Evolutionary conservation across 2,329 filamentous ascomycete genomes (phyloP).

Genomic region (Stachybotrys chartarum): DNA sequence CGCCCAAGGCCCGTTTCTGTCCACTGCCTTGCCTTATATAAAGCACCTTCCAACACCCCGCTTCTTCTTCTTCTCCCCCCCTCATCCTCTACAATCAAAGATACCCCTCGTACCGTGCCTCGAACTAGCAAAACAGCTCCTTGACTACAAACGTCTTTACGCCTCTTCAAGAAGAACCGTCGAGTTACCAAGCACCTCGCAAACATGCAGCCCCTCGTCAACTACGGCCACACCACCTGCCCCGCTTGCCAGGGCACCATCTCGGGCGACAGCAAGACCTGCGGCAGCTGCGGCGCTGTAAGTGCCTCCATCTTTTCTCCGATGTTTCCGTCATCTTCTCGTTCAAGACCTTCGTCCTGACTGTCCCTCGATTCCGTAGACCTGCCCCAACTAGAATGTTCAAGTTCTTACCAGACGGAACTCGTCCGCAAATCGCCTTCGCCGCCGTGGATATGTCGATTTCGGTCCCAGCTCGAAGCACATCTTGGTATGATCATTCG

Average conservation of each 20-base stretch:
- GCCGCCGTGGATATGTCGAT: not conserved
- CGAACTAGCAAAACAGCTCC: too few relatives aligned
- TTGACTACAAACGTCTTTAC: too few relatives aligned
- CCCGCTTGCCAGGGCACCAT: slow-evolving; percentile 49
- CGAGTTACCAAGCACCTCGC: too few relatives aligned
- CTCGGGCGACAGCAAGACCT: slow-evolving; percentile 41
- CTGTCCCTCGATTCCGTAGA: slow-evolving; percentile 10
- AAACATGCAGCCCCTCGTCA: slow-evolving; percentile 26
- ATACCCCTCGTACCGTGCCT: too few relatives aligned
- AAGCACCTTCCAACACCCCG: too few relatives aligned
- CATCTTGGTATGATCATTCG: not conserved
- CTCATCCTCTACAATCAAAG: too few relatives aligned
- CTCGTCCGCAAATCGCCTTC: not conserved
- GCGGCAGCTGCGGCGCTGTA: slow-evolving; percentile 50
- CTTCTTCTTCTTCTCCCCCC: too few relatives aligned
- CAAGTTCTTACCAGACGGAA: not conserved
- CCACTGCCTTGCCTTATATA: too few relatives aligned
- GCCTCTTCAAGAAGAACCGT: too few relatives aligned
- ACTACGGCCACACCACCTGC: slow-evolving; percentile 35
- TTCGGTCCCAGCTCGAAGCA: not conserved
- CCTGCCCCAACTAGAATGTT: slow-evolving; percentile 20
- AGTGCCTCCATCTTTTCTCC: slow-evolving; percentile 16
- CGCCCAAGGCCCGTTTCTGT: too few relatives aligned
- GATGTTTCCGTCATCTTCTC: not conserved
- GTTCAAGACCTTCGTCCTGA: not conserved